phyloP scores from a whole-genome alignment of 345 rosid species.

The Ceriops decandra region DNA sequence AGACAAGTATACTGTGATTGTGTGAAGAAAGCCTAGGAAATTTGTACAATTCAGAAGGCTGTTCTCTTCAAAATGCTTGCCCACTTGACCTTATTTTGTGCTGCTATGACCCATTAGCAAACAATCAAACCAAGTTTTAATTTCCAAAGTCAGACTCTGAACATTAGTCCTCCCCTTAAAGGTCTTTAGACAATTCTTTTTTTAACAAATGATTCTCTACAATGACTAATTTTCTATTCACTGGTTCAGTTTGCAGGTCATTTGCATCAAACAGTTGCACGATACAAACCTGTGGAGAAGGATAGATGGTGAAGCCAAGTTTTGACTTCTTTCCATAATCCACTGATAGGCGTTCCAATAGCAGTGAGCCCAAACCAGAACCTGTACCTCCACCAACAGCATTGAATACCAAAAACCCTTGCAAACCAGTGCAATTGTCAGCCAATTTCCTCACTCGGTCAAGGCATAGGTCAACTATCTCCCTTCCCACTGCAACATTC shows the following conservation, averaged over 20 bases:
- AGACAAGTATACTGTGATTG: no score
- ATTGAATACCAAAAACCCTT: conserved; percentile 1
- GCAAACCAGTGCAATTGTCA: conserved; percentile 1
- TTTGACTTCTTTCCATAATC: conserved; percentile 2
- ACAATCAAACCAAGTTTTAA: neutral
- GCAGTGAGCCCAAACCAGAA: neutral
- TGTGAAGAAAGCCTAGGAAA: neutral
- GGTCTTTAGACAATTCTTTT: no score
- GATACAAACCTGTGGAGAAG: conserved; percentile 39
- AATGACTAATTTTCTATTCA: no score
- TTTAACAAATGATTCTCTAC: no score
- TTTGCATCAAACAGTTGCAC: conserved; percentile 1
- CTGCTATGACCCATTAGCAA: no score
- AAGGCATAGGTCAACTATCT: neutral
- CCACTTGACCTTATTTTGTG: no score
- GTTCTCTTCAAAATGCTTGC: no score
- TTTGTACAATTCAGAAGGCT: neutral
- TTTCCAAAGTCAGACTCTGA: neutral
- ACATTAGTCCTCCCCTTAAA: neutral
- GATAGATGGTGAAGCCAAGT: conserved; percentile 1
- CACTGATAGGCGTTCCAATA: conserved; percentile 4
- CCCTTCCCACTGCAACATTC: conserved; percentile 19
- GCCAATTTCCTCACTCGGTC: neutral
- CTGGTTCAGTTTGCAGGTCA: neutral
- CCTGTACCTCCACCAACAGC: conserved; percentile 6